Percentiles rank a stretch among this genome's conserved stretches.
Conservation (phyloP, 2,329 filamentous ascomycete genomes). For the Colletotrichum tropicale region DNA sequence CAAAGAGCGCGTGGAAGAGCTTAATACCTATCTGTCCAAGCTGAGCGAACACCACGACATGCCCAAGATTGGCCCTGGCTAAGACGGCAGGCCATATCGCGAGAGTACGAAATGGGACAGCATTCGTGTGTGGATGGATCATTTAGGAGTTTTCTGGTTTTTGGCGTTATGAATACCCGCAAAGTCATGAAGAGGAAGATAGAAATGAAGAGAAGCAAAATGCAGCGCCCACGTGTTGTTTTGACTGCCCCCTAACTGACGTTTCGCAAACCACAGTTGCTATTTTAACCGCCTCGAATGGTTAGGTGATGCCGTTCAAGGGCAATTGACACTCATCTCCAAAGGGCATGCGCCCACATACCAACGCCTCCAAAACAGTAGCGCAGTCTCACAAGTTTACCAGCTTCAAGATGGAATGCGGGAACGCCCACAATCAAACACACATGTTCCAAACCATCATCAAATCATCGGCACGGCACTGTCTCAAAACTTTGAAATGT, state of each 20-base stretch:
- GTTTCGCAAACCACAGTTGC: not conserved
- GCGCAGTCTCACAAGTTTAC: not conserved
- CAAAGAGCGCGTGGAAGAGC: constrained; percentile 93
- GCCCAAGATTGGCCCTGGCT: constrained; percentile 71
- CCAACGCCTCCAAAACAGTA: not conserved
- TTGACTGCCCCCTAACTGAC: not conserved
- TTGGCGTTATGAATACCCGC: not conserved
- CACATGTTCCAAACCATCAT: not conserved
- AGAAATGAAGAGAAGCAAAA: not conserved
- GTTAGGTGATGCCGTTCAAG: not conserved
- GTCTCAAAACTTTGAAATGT: not conserved
- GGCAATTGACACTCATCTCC: not conserved
- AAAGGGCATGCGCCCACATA: not conserved
- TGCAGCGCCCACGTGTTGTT: not conserved
- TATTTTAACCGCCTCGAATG: not conserved
- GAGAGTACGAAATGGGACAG: not conserved
- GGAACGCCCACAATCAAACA: not conserved
- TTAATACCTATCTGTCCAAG: constrained; percentile 91
- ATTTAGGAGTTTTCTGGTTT: not conserved
- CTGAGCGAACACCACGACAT: constrained; percentile 98
- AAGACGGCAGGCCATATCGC: constrained; percentile 1
- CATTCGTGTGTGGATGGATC: not conserved
- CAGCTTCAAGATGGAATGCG: not conserved
- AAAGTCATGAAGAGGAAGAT: not conserved
- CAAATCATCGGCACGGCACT: not conserved